Evolutionary conservation across 129 eudicot genomes (phyloP), one percentile per base, ranked within the genome.

Genomic region (Dittrichia graveolens): DNA sequence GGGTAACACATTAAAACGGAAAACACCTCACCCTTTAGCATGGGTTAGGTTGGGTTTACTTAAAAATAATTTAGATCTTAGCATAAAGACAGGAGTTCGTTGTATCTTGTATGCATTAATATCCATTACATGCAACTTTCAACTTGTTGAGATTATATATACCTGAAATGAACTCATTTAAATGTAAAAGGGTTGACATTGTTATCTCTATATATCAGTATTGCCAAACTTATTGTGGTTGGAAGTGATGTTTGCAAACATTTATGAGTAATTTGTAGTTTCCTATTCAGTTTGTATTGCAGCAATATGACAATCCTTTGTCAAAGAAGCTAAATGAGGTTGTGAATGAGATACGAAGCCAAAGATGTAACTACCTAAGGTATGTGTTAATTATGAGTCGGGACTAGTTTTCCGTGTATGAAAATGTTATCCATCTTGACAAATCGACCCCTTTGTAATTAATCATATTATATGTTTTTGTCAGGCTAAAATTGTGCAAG

Each of bases 301-400:
- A 85, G 89, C 96, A 88, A 69, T 81, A 85, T 65, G 96, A 94
- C 38, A 94, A 90, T 78, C 87, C 91, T 7, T 74, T 94, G 82
- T 94, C 98, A 38, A 90, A 94, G 90, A 94, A 86, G 82, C 88
- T 94, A 39, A 83, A 90, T 65, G 86, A 85, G 65, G 86, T 88
- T 31, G 67, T 94, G 31, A 94, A 94, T 69, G 98, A 90, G 76
- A 90, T 94, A 69, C 83, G 98, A 78, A 92, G 98, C 61, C 95
- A 94, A 68, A 83, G 98, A 78, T 85, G 95, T 82, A 87, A 93
- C 75, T 94, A 90, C 83, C 82, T 94, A 39, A 85, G 98, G 98
- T 94, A 86, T 19, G 67, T 10, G 13, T 46, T 49, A 11, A 58
- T 63, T 70, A 6, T 39, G n/a, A 56, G 12, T 18, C 74, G 46